Evolutionary conservation across 306 rosid species (phyloP), one percentile per base, ranked within the genome.

Genomic region (Vigna hirtella): DNA sequence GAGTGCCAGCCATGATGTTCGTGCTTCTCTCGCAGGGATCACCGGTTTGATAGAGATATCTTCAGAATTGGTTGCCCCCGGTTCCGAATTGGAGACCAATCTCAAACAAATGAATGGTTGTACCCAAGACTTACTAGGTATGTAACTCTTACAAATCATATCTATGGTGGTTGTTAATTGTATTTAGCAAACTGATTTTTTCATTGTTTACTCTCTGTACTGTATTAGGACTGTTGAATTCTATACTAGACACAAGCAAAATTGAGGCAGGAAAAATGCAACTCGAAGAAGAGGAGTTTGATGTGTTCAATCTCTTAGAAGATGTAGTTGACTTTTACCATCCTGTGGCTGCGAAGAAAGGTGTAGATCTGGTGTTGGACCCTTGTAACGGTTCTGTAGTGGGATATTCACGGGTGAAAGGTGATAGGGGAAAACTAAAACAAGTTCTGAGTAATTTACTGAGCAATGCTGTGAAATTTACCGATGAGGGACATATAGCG

Each of bases 391-490:
- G 90, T 51, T 90, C 97, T 6, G 6, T 88, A 11, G 17, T 81
- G 13, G 87, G 66, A 73, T 87, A 76, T 48, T 83, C 89, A 1
- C 73, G 50, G 1, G 95, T 87, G 68, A 90, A 79, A 82, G 95
- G 97, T 32, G 98, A 94, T 18, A 90, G 88, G 55, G 93, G 87
- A 49, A 94, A 89, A 75, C 92, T 94, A 5, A 89, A 88, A 82
- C 98, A 92, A 76, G 68, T 94, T 43, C 34, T 94, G 66, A 76
- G 87, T 49, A 94, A 94, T 78, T 85, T 94, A 64, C 22, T 94
- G 13, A 92, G 87, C 85, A 94, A 94, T 87, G 92, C 97, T n/a
- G 87, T 92, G 2, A 94, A 94, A 50, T 94, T 92, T 57, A 90
- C 97, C 6, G 72, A 85, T 11, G 82, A 92, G 16, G 95, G 98